Conservation (phyloP, 139 green algal genomes). For the Auxenochlorella pyrenoidosa region DNA sequence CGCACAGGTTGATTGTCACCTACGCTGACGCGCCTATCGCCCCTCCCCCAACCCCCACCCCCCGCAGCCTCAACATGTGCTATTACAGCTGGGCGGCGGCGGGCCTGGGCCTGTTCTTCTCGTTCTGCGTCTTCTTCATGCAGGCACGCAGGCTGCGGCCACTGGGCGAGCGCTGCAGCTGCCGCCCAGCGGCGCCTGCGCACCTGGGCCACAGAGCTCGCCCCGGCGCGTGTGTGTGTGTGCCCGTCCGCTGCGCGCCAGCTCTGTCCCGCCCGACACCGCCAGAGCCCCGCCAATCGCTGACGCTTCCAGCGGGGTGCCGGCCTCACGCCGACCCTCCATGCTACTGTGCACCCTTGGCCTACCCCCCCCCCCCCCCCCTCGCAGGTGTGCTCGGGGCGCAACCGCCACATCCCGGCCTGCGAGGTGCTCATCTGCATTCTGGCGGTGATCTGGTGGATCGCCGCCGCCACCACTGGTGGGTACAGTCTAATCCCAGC, state of each 20-base stretch:
- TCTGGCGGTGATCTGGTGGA: constrained; percentile 10
- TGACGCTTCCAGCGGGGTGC: too few relatives aligned
- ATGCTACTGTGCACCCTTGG: not conserved
- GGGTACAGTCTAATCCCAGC: too few relatives aligned
- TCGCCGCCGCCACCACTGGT: constrained; percentile 7
- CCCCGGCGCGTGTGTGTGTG: too few relatives aligned
- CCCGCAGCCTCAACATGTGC: constrained; percentile 5
- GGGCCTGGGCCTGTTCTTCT: constrained; percentile 15
- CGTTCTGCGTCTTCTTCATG: constrained; percentile 10
- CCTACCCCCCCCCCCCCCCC: not conserved
- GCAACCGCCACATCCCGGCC: constrained; percentile 20
- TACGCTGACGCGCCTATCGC: not conserved
- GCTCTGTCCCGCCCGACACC: too few relatives aligned
- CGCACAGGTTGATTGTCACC: too few relatives aligned
- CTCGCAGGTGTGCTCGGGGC: constrained; percentile 24
- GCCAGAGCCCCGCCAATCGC: not conserved
- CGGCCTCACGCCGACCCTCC: too few relatives aligned
- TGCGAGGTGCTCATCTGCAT: constrained; percentile 20
- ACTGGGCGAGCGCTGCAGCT: too few relatives aligned
- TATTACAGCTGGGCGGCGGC: constrained; percentile 13
- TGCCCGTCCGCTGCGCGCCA: too few relatives aligned
- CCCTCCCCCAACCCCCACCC: too few relatives aligned
- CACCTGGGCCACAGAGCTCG: too few relatives aligned
- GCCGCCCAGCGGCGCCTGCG: too few relatives aligned
- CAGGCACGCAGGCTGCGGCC: not conserved